Base-by-base conservation (phyloP, 2,329 filamentous ascomycete species). In the Cercospora brassicicola region DNA sequence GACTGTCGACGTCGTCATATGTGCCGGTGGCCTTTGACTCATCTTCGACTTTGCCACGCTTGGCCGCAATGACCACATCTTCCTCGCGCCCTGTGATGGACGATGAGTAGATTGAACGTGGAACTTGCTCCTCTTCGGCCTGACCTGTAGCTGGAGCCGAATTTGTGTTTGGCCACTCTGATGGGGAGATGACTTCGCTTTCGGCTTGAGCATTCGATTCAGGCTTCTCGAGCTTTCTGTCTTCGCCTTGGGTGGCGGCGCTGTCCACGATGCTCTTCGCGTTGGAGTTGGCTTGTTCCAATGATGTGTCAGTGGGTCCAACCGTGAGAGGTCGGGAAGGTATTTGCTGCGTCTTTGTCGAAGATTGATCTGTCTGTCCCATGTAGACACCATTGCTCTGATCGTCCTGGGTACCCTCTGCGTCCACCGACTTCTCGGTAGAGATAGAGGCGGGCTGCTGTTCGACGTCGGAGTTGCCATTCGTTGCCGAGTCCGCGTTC, bases 1-100 rank as follows among this genome's bases (percentile, higher is more conserved):
- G 75, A 61, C 68, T 53, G 68, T 79, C 77, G n/a, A 79, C 69
- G 23, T 71, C 72, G 56, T 78, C 74, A 64, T 72, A 65, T 6
- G 70, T 71, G 33, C 69, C 72, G 1, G 68, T 65, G 15, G 66
- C 63, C 42, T 68, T 61, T 28, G 70, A 72, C 55, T 76, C 75
- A 66, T 76, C 75, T 4, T 64, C 53, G 36, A 67, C 66, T 8
- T 66, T 55, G 59, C 66, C 70, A 20, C 30, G 64, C 45, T 55
- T 55, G 11, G 64, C 57, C 55, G 53, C 55, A 13, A 53, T 61
- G 59, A 63, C 62, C 39, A 71, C 20, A 1, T 68, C 57, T 23
- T 71, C 69, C 13, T 68, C 67, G 51, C 70, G 42, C 28, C 71
- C 72, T 6, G 69, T 74, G 48, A 74, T 65, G 5, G 73, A 60